Evolutionary conservation across 148 eudicot genomes (phyloP), one percentile per base, ranked within the genome.

Genomic region (Fagopyrum homotropicum): DNA sequence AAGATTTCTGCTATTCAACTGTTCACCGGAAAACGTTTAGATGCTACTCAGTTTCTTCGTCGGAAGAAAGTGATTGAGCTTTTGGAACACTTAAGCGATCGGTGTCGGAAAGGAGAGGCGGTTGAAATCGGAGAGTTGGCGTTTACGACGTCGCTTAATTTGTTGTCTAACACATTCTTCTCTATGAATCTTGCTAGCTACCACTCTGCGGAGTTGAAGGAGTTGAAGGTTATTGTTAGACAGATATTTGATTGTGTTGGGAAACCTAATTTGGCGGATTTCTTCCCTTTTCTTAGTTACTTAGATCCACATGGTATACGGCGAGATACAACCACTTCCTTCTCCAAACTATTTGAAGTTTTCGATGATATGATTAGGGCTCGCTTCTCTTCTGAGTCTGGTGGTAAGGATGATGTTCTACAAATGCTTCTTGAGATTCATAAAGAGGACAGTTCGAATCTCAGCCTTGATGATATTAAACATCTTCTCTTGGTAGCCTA

Each of bases 381-480:
- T 12, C 75, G 79, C n/a, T 45, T 77, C 8, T 14, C 47, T 8
- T 12, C 54, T 76, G 15, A 69, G 78, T 19, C 44, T 10, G 6
- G 68, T 17, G 81, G 77, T 74, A 72, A 78, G 4, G 43, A 19
- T 22, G 84, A 84, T 71, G 81, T 84, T 44, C 19, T 84, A 55
- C 75, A 75, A 2, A 44, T 55, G 5, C 77, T 84, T 12, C 86
- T 84, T 15, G 40, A 63, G 6, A 77, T 78, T 6, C 9, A 48
- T 60, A 69, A 84, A 40, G 56, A 55, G 48, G 60, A 74, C 10
- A 54, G 0, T 0, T 12, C 19, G 11, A 49, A 69, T 57, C 43
- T 83, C 50, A 75, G 55, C 49, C 63, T 75, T 75, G 83, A 78
- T 5, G 83, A 83, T 72, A 83, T 81, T 4, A 78, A 80, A 29